Evolutionary conservation across 371 early-diverging fungal species (phyloP).

Genomic region (Racocetra persica): DNA sequence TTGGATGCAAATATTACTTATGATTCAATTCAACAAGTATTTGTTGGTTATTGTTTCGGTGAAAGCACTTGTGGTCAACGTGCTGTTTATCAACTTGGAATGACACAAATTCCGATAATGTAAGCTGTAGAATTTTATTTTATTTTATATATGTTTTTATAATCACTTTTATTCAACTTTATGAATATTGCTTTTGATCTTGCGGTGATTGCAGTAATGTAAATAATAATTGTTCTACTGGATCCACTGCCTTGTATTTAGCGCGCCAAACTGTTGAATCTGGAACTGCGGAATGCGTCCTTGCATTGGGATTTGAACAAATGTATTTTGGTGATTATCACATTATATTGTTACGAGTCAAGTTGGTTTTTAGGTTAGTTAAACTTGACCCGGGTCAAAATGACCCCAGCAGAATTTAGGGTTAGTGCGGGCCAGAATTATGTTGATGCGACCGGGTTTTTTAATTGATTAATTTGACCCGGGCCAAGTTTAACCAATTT

Average conservation of each 20-base stretch:
- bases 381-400: too few relatives aligned
- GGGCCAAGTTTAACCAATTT: too few relatives aligned
- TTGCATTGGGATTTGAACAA: conserved; percentile 83
- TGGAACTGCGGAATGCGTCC: conserved; percentile 74
- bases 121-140: too few relatives aligned
- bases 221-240: conserved; percentile 85
- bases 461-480: too few relatives aligned
- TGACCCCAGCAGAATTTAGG: too few relatives aligned
- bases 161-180: background rate
- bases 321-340: conserved; percentile 54
- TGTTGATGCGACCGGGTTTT: too few relatives aligned
- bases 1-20: conserved; percentile 73
- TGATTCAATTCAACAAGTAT: conserved; percentile 68
- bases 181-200: conserved; percentile 6
- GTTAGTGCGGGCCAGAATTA: too few relatives aligned
- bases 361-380: too few relatives aligned
- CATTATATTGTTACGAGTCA: background rate
- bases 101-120: conserved; percentile 66
- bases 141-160: conserved; percentile 15
- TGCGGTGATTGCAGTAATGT: conserved; percentile 59
- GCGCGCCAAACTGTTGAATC: conserved; percentile 72
- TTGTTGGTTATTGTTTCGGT: conserved; percentile 70
- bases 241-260: conserved; percentile 77
- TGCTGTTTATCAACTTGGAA: conserved; percentile 71
- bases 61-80: conserved; percentile 82